These are phyloP conservation scores for Naganishia liquefaciens DNA, from an alignment of 1,284 basidiomycete genomes.

Conservation along the genomic window DNA sequence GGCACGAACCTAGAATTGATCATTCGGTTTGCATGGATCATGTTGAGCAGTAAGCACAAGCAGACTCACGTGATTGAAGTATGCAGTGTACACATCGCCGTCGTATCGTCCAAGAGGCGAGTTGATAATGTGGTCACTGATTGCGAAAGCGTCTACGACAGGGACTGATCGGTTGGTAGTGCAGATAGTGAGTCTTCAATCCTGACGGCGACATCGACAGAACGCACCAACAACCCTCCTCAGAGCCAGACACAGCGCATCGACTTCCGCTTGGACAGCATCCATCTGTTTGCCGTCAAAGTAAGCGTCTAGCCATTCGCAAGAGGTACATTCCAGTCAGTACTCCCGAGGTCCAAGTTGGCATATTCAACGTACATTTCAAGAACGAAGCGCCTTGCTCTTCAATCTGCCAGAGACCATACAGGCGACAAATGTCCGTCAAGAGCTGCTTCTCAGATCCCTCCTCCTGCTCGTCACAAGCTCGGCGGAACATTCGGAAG, in stretches of 20 bases:
- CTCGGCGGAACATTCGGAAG: constrained; percentile 52
- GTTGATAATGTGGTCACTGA: constrained; percentile 62
- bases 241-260: constrained; percentile 57
- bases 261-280: constrained; percentile 54
- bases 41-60: background rate
- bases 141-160: constrained; percentile 59
- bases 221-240: constrained; percentile 55
- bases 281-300: constrained; percentile 56
- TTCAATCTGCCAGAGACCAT: constrained; percentile 61
- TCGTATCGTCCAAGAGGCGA: constrained; percentile 59
- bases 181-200: constrained; percentile 1
- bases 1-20: constrained; percentile 39
- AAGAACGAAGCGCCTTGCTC: constrained; percentile 61
- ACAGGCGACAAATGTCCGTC: constrained; percentile 51
- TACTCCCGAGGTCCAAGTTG: background rate
- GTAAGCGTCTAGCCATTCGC: constrained; percentile 51
- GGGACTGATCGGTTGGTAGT: constrained; percentile 45
- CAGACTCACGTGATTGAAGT: constrained; percentile 55
- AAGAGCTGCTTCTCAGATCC: constrained; percentile 50
- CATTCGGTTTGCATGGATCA: background rate
- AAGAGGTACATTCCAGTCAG: constrained; percentile 7
- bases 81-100: constrained; percentile 57
- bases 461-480: constrained; percentile 49
- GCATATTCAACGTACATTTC: constrained; percentile 49
- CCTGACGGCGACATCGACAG: background rate